Evolutionary conservation across 2,329 filamentous ascomycete genomes (phyloP).

Genomic region (Neocucurbitaria cava): DNA sequence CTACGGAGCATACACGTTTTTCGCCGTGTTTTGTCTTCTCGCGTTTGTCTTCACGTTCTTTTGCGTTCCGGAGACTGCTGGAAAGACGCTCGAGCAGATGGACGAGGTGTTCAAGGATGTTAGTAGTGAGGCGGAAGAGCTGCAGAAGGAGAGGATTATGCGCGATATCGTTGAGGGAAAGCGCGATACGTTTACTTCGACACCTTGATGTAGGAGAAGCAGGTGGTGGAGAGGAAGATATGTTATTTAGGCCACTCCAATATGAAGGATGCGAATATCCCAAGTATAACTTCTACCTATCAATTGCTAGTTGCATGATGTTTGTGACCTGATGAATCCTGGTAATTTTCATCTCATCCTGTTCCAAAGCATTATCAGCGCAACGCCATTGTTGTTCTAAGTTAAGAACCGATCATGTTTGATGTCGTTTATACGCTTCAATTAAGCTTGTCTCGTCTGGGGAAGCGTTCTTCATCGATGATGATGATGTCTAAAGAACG

Average conservation of each 20-base stretch:
- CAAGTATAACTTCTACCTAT: too few species aligned
- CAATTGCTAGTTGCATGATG: too few species aligned
- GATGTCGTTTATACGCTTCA: too few species aligned
- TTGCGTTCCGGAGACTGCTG: conserved; percentile 45
- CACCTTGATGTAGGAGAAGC: neutral
- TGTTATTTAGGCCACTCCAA: neutral
- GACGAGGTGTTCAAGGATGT: conserved; percentile 48
- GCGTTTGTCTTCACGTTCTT: conserved; percentile 46
- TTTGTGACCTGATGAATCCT: too few species aligned
- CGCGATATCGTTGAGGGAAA: conserved; percentile 34
- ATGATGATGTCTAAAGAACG: too few species aligned
- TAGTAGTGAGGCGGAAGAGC: conserved; percentile 44
- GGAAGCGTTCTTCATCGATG: too few species aligned
- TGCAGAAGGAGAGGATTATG: conserved; percentile 41
- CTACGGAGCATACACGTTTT: conserved; percentile 52
- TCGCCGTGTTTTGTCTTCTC: conserved; percentile 46
- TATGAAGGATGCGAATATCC: neutral
- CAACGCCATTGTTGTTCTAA: too few species aligned
- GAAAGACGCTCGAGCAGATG: conserved; percentile 47
- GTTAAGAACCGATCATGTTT: too few species aligned
- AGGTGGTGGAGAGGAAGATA: neutral
- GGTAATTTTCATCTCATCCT: too few species aligned
- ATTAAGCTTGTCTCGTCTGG: too few species aligned
- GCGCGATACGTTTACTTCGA: conserved; percentile 1
- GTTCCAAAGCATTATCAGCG: too few species aligned